Evolutionary conservation across 2,329 filamentous ascomycete species (phyloP), one percentile per base, ranked within the genome.

Genomic region (Colletotrichum tropicicola): DNA sequence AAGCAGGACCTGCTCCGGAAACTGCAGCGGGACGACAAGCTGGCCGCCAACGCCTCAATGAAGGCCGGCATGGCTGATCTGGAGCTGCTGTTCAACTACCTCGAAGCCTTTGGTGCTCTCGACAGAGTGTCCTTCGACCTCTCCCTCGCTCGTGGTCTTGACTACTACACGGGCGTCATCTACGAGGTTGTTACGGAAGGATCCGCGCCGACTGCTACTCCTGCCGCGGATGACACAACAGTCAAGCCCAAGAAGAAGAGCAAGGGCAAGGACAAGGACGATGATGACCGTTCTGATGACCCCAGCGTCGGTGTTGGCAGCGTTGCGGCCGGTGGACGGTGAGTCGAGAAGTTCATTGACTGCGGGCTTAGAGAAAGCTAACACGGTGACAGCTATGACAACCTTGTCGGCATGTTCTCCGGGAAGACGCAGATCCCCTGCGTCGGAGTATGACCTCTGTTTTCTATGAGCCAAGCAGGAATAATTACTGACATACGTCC

Each of bases 341-440:
- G 90, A 87, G 68, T 85, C 30, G n/a, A 21, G 8, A 28, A 7
- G 5, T 12, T 17, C 8, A 10, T 17, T 19, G 19, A 17, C n/a
- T 5, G n/a, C 6, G 15, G 30, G 2, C 39, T 3, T 17, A 43
- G 32, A 4, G n/a, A 6, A 8, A 32, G 44, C 62, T 62, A 51
- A 65, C 62, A 13, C 15, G 4, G 94, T 74, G 93, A 94, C 45
- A 91, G 94, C 66, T 98, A 98, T 78, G 95, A 98, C 78, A 91
- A 96, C 74, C 86, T 98, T 4, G 95, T 98, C 5, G 92, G 92
- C 80, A 97, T 97, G 93, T 98, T 97, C 83, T 90, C 89, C 59
- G 91, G 91, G 72, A 95, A 94, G 80, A 87, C 83, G 21, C 90
- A 94, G 75, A 93, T 98, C 59, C 95, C 93, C n/a, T 95, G 92